Percentiles rank a stretch among this genome's conserved stretches.
Conservation (phyloP, 2,329 filamentous ascomycete genomes). For the Scytalidium sp. region DNA sequence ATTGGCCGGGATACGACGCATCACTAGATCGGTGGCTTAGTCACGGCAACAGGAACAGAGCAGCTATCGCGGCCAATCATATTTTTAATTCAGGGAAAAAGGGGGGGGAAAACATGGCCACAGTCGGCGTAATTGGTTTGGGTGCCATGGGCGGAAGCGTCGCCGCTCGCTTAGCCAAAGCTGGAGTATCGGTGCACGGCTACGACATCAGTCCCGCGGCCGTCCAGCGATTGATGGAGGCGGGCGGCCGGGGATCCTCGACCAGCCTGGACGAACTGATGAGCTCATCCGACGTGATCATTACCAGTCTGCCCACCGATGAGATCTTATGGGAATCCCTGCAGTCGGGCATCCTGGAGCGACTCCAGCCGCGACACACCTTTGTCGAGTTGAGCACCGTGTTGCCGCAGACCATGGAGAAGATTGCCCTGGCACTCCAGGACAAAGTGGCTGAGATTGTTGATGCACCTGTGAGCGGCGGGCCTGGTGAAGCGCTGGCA, state of each 20-base stretch:
- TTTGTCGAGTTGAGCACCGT: conserved; percentile 57
- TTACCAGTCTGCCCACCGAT: too few species aligned
- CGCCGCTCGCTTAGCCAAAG: conserved; percentile 66
- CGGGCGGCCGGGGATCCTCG: conserved; percentile 55
- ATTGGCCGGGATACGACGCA: too few species aligned
- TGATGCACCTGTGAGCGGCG: conserved; percentile 69
- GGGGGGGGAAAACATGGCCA: too few species aligned
- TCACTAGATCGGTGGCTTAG: too few species aligned
- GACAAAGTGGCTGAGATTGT: conserved; percentile 64
- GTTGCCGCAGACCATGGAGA: conserved; percentile 62
- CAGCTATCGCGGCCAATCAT: too few species aligned
- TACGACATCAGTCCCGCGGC: conserved; percentile 67
- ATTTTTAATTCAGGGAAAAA: too few species aligned
- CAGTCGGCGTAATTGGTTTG: conserved; percentile 62
- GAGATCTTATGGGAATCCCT: too few species aligned
- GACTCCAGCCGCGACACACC: too few species aligned
- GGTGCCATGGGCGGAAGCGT: conserved; percentile 79
- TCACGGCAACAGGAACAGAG: too few species aligned
- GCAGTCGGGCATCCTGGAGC: conserved; percentile 65
- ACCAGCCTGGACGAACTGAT: conserved; percentile 33
- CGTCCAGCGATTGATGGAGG: conserved; percentile 58
- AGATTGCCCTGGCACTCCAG: conserved; percentile 47
- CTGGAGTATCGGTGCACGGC: conserved; percentile 63
- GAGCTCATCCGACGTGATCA: too few species aligned
- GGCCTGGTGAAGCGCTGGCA: conserved; percentile 48